These are phyloP conservation scores for Fomitopsis pinicola DNA, from an alignment of 1,284 basidiomycete genomes.

Conservation along the genomic window DNA sequence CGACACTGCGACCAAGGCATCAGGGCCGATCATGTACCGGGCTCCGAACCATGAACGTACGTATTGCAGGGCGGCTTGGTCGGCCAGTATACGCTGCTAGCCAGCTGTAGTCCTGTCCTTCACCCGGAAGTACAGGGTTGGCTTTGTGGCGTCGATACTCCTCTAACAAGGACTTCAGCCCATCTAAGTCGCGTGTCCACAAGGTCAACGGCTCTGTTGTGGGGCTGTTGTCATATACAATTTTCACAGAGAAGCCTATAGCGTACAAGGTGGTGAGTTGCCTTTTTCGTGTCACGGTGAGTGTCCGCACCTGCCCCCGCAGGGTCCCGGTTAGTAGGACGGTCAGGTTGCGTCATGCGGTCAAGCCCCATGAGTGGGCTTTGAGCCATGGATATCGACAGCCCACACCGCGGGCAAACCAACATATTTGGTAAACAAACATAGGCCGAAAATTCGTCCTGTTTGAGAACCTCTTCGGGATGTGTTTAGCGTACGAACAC, in stretches of 20 bases:
- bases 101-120: constrained; percentile 26
- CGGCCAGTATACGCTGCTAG: constrained; percentile 22
- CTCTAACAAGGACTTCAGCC: constrained; percentile 37
- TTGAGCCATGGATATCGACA: constrained; percentile 52
- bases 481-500: no score
- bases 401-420: constrained; percentile 15
- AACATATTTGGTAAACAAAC: no score
- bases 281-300: not conserved
- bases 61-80: constrained; percentile 17
- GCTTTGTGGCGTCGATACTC: constrained; percentile 50
- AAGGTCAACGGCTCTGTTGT: constrained; percentile 31
- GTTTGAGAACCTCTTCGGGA: no score
- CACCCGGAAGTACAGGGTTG: constrained; percentile 5
- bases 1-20: constrained; percentile 22
- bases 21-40: not conserved
- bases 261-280: not conserved
- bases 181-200: constrained; percentile 42
- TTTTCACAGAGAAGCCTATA: constrained; percentile 40
- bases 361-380: constrained; percentile 26
- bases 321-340: constrained; percentile 5
- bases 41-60: constrained; percentile 11
- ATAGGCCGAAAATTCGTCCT: no score
- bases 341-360: constrained; percentile 10
- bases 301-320: constrained; percentile 19
- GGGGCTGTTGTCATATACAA: constrained; percentile 36